Base-by-base conservation (phyloP, 2,329 filamentous ascomycete genomes). In the Xylariales sp. region DNA sequence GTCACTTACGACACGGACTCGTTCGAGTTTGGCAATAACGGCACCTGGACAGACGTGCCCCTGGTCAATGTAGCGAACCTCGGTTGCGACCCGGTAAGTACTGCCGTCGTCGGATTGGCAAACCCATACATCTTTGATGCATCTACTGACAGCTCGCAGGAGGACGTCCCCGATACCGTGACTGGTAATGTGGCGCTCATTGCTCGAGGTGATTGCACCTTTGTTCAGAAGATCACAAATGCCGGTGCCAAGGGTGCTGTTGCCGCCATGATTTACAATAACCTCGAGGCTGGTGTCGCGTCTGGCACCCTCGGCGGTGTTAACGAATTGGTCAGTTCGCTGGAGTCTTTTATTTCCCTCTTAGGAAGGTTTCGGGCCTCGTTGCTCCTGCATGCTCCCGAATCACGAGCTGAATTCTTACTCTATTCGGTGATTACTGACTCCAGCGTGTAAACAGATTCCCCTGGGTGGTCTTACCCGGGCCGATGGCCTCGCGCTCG, bases 251-350 rank as follows among this genome's bases (percentile, higher is more conserved):
- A 87, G 14, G 86, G 87, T 34, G 89, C 89, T 1, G 76, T 79
- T 3, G 88, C 81, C 1, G 84, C 83, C 0, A 74, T 90, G 54
- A 82, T 90, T 68, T 89, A 87, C 77, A 88, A 90, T 79, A 89
- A 89, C 67, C 82, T 78, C 7, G 77, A 81, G 0, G 71, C 60
- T 23, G 86, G 84, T 1, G 60, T 77, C 5, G 78, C 85, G 3
- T 75, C 84, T 2, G 87, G 84, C 43, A 88, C 86, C 1, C 79
- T 89, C 2, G 84, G 84, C 48, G 78, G 81, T 1, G 78, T 79
- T 18, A 80, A 82, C 32, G 75, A 81, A 3, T 83, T 72, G 32
- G 34, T 36, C 9, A 36, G 34, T 36, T 9, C 34, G 6, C 34
- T 3, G 34, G 34, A 36, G 34, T 36, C 34, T 6, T 36, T 36